Evolutionary conservation across 148 eudicot species (phyloP), one percentile per base, ranked within the genome.

Genomic region (Vaccinium vitisidaea): DNA sequence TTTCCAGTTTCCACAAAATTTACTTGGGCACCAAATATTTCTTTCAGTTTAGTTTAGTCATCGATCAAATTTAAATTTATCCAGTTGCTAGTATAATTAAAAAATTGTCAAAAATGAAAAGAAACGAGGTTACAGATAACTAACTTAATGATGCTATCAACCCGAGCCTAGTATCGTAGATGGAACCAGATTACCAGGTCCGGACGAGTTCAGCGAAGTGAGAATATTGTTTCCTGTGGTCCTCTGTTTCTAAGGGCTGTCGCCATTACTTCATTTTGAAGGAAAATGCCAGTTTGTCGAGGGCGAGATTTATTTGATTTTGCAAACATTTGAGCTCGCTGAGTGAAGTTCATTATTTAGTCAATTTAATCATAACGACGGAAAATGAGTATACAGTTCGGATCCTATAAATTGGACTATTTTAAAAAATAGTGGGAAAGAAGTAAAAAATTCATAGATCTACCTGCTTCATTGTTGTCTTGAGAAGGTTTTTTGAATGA

Each of bases 341-440:
- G 74, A 83, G 77, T 76, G 81, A 48, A 46, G 50, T 46, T 19
- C 18, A 25, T 13, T 23, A 69, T 12, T 52, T 52, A 8, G 52
- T n/a, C 19, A 4, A 8, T 8, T 32, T 25, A 9, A 18, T 46
- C 73, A 73, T 48, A 46, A 23, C 6, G 18, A 70, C 43, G 83
- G 56, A 84, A 46, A 46, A 67, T 84, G 70, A 56, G 23, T 36
- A 19, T 67, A 19, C 69, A 23, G 79, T 53, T 84, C 65, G 52
- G 74, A 75, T 49, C 19, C 69, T 84, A 16, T 69, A n/a, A 16
- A 70, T 49, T 55, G 83, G 82, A 61, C 53, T 52, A 30, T 23
- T 53, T 61, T 59, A 5, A 23, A 59, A 75, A 79, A 1, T 13
- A 7, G 50, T 59, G 36, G 48, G 58, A 21, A 75, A 76, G 46